phyloP scores from a whole-genome alignment of 139 green algal species.

The Chlorella vulgaris region DNA sequence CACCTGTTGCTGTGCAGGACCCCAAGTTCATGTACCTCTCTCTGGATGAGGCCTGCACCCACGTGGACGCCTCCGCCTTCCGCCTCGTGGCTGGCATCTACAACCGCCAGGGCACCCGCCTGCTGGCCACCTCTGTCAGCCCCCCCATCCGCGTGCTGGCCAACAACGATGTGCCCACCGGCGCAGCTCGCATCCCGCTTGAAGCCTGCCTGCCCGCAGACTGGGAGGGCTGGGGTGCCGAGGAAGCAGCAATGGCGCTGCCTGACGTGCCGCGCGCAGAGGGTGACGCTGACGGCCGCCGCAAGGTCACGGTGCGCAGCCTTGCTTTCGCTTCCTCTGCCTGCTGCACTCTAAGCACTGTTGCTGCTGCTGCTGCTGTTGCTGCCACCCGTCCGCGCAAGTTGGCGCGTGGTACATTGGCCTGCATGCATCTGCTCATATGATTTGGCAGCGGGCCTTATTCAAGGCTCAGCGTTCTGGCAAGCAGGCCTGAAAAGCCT shows the following conservation, averaged over 20 bases:
- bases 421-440: too few species aligned
- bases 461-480: too few species aligned
- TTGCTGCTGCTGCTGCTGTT: too few species aligned
- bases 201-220: not conserved
- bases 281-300: not conserved
- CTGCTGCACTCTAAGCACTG: too few species aligned
- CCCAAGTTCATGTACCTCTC: conserved; percentile 66
- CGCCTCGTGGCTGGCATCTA: conserved; percentile 42
- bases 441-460: too few species aligned
- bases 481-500: too few species aligned
- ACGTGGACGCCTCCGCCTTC: conserved; percentile 55
- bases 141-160: conserved; percentile 62
- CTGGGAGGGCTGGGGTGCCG: conserved; percentile 33
- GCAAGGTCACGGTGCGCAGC: not conserved
- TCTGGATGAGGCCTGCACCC: conserved; percentile 72
- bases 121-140: conserved; percentile 53
- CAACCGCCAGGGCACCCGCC: conserved; percentile 19
- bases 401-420: too few species aligned
- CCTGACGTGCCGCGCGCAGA: not conserved
- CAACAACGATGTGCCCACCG: conserved; percentile 75
- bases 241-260: not conserved
- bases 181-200: conserved; percentile 55
- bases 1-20: conserved; percentile 50
- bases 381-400: too few species aligned
- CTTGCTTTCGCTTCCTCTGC: too few species aligned